Conservation (phyloP, 371 early-diverging fungal species). For the Rhizomucor miehei region DNA sequence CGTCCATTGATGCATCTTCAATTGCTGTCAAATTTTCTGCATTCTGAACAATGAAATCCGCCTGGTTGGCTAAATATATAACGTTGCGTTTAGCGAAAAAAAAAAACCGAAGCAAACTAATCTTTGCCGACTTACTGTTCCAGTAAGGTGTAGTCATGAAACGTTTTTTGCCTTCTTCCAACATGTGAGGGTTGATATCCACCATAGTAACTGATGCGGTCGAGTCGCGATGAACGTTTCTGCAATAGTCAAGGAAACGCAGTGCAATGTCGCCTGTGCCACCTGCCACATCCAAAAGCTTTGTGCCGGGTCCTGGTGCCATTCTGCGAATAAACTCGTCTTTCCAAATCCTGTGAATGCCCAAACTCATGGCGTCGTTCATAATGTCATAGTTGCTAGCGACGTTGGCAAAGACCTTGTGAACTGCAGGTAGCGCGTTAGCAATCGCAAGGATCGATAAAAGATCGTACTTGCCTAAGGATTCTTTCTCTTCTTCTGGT, state of each 20-base stretch:
- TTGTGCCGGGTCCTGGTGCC: constrained; percentile 83
- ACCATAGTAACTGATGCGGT: constrained; percentile 83
- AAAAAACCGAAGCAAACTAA: no score
- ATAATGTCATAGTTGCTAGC: constrained; percentile 94
- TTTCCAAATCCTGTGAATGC: constrained; percentile 34
- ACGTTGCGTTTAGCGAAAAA: background rate
- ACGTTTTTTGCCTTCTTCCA: constrained; percentile 84
- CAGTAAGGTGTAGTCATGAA: constrained; percentile 60
- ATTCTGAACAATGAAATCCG: constrained; percentile 80
- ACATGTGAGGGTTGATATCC: constrained; percentile 95
- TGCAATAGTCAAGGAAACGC: constrained; percentile 84
- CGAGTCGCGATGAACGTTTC: constrained; percentile 60
- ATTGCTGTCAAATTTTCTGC: constrained; percentile 83
- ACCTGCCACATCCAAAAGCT: constrained; percentile 94
- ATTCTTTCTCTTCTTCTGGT: constrained; percentile 81
- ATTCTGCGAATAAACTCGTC: constrained; percentile 48
- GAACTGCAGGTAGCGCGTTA: constrained; percentile 50
- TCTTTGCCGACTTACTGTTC: constrained; percentile 62
- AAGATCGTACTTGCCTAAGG: constrained; percentile 53
- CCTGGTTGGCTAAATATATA: constrained; percentile 49
- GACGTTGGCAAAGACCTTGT: constrained; percentile 88
- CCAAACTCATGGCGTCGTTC: constrained; percentile 96
- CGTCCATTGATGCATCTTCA: constrained; percentile 80
- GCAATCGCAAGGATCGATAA: background rate
- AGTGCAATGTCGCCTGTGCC: constrained; percentile 98